Conservation (phyloP, 2,329 filamentous ascomycete genomes). For the Penicillium sp. region DNA sequence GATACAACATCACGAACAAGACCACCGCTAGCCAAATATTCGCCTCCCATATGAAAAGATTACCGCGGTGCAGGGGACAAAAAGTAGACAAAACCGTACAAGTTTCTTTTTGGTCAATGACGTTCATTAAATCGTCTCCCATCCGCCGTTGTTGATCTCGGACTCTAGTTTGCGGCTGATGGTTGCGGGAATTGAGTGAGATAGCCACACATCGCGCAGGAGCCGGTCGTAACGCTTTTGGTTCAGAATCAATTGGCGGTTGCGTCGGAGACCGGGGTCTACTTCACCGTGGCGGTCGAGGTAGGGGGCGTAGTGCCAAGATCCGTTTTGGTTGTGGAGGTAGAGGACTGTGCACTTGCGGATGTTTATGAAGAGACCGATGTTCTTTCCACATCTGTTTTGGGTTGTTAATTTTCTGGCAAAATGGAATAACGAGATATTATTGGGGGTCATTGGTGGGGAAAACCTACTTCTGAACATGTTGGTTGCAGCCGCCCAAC, state of each 20-base stretch:
- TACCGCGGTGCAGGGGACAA: neutral
- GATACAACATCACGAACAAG: neutral
- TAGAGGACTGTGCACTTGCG: conserved; percentile 93
- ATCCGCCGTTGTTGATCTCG: conserved; percentile 95
- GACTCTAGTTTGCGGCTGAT: conserved; percentile 89
- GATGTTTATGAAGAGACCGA: conserved; percentile 95
- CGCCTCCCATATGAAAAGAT: neutral
- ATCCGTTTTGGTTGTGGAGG: conserved; percentile 77
- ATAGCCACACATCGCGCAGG: conserved; percentile 80
- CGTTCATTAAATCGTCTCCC: conserved; percentile 67
- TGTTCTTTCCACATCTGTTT: conserved; percentile 76
- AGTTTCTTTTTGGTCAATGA: conserved; percentile 9
- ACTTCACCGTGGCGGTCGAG: conserved; percentile 95
- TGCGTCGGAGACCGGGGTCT: conserved; percentile 83
- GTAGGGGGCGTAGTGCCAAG: conserved; percentile 85
- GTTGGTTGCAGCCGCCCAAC: conserved; percentile 85
- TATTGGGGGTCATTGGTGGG: neutral
- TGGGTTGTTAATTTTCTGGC: conserved; percentile 13
- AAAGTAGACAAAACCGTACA: neutral
- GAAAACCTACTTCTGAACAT: conserved; percentile 72
- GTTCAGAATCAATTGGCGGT: conserved; percentile 86
- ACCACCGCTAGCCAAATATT: neutral
- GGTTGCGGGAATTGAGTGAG: conserved; percentile 81
- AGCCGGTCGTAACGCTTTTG: conserved; percentile 91
- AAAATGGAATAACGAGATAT: neutral